Percentiles rank a stretch among this genome's conserved stretches.
These are phyloP conservation scores for Fomitiporia mediterranea DNA, from an alignment of 1,284 basidiomycete species.

Conservation along the genomic window DNA sequence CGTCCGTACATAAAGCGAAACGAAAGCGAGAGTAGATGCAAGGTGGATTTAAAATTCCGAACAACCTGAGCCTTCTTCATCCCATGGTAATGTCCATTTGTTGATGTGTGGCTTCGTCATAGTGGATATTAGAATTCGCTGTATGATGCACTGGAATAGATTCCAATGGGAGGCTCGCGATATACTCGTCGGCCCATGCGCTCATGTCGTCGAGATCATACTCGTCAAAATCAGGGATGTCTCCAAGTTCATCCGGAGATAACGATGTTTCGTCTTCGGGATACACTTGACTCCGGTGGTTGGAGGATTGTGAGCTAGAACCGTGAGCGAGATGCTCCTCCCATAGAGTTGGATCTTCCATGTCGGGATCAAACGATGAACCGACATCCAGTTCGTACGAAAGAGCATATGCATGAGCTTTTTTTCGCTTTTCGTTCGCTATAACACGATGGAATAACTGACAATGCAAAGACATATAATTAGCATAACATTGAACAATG, in stretches of 20 bases:
- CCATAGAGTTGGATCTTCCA: constrained; percentile 57
- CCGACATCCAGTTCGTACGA: constrained; percentile 67
- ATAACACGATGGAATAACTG: constrained; percentile 69
- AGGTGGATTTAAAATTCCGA: too few species aligned
- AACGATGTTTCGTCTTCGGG: constrained; percentile 1
- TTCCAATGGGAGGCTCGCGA: constrained; percentile 10
- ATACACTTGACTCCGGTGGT: neutral
- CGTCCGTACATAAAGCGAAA: too few species aligned
- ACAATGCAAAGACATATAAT: constrained; percentile 11
- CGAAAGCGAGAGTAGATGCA: too few species aligned
- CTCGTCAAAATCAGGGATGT: constrained; percentile 14
- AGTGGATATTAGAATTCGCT: neutral
- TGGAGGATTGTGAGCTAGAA: neutral
- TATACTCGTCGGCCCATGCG: constrained; percentile 11
- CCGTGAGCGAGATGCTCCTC: constrained; percentile 39
- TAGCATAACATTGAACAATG: constrained; percentile 9
- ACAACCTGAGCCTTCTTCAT: neutral
- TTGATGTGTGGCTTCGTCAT: neutral
- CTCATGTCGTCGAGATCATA: constrained; percentile 10
- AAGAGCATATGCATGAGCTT: constrained; percentile 47
- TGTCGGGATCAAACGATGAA: constrained; percentile 65
- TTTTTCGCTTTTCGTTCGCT: constrained; percentile 43
- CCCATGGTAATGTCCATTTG: constrained; percentile 4
- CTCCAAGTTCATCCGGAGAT: constrained; percentile 13
- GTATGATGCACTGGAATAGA: neutral